phyloP scores from a whole-genome alignment of 2,329 filamentous ascomycete genomes.

The Cytospora schulzeri region DNA sequence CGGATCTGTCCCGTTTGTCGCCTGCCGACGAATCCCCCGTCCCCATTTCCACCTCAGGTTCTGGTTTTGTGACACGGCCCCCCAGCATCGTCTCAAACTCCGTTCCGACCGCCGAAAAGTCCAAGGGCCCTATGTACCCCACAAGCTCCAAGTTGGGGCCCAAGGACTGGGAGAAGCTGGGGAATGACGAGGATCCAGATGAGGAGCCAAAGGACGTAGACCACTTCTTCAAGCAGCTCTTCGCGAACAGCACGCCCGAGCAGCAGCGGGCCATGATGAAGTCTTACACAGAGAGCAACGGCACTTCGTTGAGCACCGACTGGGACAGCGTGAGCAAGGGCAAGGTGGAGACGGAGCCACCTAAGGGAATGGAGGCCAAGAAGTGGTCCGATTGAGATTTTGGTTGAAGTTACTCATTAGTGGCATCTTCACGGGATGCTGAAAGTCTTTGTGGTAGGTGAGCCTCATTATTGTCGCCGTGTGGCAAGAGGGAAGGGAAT shows the following conservation, averaged over 20 bases:
- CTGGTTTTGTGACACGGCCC: constrained; percentile 11
- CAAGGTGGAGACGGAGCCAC: constrained; percentile 71
- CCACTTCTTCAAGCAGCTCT: constrained; percentile 87
- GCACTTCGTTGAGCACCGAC: constrained; percentile 88
- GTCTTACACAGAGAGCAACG: constrained; percentile 91
- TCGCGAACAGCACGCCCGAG: constrained; percentile 74
- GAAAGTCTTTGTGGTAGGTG: background rate
- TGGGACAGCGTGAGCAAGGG: constrained; percentile 79
- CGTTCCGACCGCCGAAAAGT: background rate
- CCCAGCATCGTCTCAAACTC: constrained; percentile 16
- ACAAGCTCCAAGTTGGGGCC: constrained; percentile 81
- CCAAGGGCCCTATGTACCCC: constrained; percentile 66
- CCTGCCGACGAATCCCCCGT: background rate
- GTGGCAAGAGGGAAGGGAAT: background rate
- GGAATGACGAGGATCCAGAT: constrained; percentile 54
- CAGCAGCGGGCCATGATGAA: constrained; percentile 96
- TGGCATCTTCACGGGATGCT: background rate
- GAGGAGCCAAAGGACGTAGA: constrained; percentile 69
- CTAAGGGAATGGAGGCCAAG: constrained; percentile 77
- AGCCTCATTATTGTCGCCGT: background rate
- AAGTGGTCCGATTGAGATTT: constrained; percentile 53
- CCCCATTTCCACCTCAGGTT: background rate
- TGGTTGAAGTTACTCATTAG: accelerated
- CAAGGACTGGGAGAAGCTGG: constrained; percentile 90
- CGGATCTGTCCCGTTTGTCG: constrained; percentile 1